Evolutionary conservation across 352 stramenopile species (phyloP).

Genomic region (Globisporangium spinosum): DNA sequence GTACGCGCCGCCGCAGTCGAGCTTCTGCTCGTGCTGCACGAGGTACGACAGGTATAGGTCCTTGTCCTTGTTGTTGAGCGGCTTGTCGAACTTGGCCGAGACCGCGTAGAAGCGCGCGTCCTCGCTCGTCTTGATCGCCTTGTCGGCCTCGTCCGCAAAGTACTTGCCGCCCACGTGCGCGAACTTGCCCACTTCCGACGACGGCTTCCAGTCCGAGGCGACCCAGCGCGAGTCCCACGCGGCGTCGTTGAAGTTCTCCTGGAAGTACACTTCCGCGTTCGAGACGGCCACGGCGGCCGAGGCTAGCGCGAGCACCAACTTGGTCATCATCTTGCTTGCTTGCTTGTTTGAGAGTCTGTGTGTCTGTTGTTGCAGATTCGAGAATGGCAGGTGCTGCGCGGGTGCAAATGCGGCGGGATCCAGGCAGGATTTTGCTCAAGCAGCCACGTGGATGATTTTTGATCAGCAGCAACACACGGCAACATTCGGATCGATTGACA

Average conservation of each 20-base stretch:
- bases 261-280: conserved; percentile 88
- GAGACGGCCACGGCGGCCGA: conserved; percentile 45
- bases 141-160: conserved; percentile 87
- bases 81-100: conserved; percentile 87
- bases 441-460: conserved; percentile 11
- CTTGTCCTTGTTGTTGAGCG: conserved; percentile 89
- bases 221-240: conserved; percentile 78
- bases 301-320: conserved; percentile 50
- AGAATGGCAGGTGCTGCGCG: conserved; percentile 4
- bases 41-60: conserved; percentile 95
- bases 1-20: conserved; percentile 99
- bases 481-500: conserved; percentile 1
- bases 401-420: not conserved
- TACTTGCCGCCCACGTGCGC: conserved; percentile 91
- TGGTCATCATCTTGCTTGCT: conserved; percentile 47
- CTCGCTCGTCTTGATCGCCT: conserved; percentile 93
- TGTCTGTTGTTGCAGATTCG: conserved; percentile 8
- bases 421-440: not conserved
- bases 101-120: conserved; percentile 98
- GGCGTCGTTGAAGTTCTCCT: conserved; percentile 92
- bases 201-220: conserved; percentile 93
- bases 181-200: conserved; percentile 93
- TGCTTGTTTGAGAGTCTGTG: not conserved
- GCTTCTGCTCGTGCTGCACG: conserved; percentile 98
- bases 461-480: not conserved